A percentile compares a stretch with the other conserved stretches of the same genome.
Conservation (phyloP, 225 moss, liverwort and hornwort species). For the Polytrichum formosum region DNA sequence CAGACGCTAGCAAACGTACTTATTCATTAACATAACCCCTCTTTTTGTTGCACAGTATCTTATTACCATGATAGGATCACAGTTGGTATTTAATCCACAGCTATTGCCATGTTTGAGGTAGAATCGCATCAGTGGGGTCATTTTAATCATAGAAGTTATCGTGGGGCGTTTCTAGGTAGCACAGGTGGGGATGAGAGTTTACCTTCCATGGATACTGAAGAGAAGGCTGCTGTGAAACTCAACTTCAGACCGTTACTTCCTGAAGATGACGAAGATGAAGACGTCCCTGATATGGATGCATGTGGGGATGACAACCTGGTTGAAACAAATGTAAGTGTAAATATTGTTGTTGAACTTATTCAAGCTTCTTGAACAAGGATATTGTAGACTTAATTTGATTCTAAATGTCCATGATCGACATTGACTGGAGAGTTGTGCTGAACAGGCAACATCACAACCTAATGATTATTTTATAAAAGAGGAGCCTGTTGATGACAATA, state of each 20-base stretch:
- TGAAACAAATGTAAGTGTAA: conserved; percentile 43
- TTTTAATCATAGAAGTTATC: no score
- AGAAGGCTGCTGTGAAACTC: conserved; percentile 51
- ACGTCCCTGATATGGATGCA: conserved; percentile 88
- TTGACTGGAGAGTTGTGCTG: conserved; percentile 3
- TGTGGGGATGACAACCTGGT: conserved; percentile 78
- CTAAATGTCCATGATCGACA: no score
- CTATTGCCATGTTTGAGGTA: no score
- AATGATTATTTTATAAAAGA: conserved; percentile 39
- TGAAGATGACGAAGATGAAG: conserved; percentile 81
- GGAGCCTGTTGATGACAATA: conserved; percentile 95
- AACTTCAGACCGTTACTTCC: conserved; percentile 72
- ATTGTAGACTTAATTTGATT: conserved; percentile 7
- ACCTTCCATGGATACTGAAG: conserved; percentile 83
- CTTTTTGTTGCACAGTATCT: no score
- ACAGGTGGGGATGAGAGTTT: conserved; percentile 71
- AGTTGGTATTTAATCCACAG: no score
- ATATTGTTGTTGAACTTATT: conserved; percentile 2
- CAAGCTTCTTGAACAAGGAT: not conserved
- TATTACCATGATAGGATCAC: no score
- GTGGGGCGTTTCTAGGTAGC: conserved; percentile 33
- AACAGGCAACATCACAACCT: conserved; percentile 60
- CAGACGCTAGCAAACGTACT: no score
- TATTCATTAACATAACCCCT: no score
- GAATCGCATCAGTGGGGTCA: no score